These are phyloP conservation scores for Dipteronia dyeriana DNA, from an alignment of 345 rosid genomes.

Conservation along the genomic window DNA sequence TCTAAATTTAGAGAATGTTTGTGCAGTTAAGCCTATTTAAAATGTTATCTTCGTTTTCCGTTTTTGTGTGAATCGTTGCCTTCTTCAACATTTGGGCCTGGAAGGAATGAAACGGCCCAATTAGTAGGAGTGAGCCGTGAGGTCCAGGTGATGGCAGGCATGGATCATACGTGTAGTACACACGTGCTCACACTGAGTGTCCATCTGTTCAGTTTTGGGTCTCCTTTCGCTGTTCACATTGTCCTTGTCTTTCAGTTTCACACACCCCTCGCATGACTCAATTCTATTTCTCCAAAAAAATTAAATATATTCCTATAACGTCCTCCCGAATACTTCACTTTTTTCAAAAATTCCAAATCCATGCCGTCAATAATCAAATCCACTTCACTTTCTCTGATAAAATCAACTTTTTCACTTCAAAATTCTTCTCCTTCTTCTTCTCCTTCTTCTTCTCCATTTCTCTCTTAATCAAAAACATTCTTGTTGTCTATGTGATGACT, in stretches of 20 bases:
- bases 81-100: no score
- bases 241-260: neutral
- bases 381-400: neutral
- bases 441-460: no score
- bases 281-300: neutral
- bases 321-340: neutral
- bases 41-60: no score
- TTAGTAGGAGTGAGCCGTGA: no score
- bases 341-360: neutral
- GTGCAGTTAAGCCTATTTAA: no score
- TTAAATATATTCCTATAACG: neutral
- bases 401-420: neutral
- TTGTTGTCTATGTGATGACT: conserved; percentile 21
- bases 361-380: neutral
- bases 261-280: neutral
- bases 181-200: neutral
- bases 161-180: neutral
- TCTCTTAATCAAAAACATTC: neutral
- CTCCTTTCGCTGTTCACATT: neutral
- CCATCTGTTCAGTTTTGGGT: neutral
- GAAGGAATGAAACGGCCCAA: no score
- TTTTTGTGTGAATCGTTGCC: no score
- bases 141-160: no score
- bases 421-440: neutral
- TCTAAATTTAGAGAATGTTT: no score